These are phyloP conservation scores for Cryptococcus sp. DNA, from an alignment of 1,284 basidiomycete genomes.

Conservation along the genomic window DNA sequence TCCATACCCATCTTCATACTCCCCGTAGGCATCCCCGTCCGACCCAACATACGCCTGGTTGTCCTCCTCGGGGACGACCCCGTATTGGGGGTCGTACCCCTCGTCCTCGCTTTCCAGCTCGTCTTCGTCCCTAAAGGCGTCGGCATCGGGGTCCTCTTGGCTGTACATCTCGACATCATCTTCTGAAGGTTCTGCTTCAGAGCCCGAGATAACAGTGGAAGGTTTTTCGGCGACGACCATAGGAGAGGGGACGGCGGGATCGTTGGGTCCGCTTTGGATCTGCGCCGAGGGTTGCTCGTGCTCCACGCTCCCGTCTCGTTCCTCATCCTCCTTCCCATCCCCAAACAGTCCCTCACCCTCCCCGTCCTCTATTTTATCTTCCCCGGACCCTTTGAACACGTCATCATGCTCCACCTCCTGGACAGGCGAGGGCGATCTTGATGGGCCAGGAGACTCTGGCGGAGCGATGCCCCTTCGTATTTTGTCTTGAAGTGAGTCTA, in stretches of 20 bases:
- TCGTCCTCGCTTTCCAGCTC: constrained; percentile 8
- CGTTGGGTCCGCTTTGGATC: background rate
- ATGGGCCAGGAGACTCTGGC: constrained; percentile 23
- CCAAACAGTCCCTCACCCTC: constrained; percentile 1
- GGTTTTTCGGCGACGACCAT: background rate
- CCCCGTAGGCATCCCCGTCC: constrained; percentile 13
- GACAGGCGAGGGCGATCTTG: constrained; percentile 28
- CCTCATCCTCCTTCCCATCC: constrained; percentile 3
- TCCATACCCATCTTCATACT: constrained; percentile 12
- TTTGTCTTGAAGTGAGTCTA: constrained; percentile 31
- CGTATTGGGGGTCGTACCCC: constrained; percentile 13
- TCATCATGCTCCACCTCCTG: constrained; percentile 1
- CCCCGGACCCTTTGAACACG: constrained; percentile 1
- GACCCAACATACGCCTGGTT: constrained; percentile 15
- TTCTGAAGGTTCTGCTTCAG: background rate
- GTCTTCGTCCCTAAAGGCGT: constrained; percentile 15
- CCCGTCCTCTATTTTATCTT: background rate
- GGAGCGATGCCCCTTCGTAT: constrained; percentile 25
- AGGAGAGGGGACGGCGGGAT: background rate
- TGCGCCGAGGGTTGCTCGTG: background rate
- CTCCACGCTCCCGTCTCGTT: background rate
- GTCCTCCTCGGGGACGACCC: constrained; percentile 12
- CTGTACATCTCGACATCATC: constrained; percentile 9
- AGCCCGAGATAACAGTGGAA: background rate
- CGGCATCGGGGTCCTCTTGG: constrained; percentile 7